A percentile compares a stretch with the other conserved stretches of the same genome.
These are phyloP conservation scores for Colletotrichum sublineola DNA, from an alignment of 2,329 filamentous ascomycete species.

Conservation along the genomic window DNA sequence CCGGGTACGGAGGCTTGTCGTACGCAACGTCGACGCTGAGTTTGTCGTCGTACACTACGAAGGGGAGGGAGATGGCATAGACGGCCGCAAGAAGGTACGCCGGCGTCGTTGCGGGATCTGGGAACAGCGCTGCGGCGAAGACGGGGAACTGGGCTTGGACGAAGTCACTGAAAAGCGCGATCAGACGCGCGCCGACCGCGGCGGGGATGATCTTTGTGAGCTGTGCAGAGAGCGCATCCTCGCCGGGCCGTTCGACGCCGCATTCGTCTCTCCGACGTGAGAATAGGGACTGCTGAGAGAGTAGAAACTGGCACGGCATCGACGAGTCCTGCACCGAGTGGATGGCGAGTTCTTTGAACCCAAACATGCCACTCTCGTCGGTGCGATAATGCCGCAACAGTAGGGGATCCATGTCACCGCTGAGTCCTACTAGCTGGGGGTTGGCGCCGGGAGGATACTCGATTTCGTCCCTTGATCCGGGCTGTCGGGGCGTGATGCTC, in stretches of 20 bases:
- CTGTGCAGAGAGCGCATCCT: neutral
- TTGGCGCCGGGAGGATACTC: constrained; percentile 10
- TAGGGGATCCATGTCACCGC: constrained; percentile 44
- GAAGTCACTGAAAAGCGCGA: constrained; percentile 16
- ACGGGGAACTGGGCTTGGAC: constrained; percentile 19
- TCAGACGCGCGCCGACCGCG: constrained; percentile 11
- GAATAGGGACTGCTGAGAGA: constrained; percentile 40
- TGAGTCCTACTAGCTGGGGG: constrained; percentile 30
- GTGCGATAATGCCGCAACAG: constrained; percentile 39
- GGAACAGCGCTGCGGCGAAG: neutral
- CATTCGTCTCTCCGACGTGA: constrained; percentile 39
- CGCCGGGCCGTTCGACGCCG: constrained; percentile 14
- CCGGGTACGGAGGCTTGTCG: constrained; percentile 42
- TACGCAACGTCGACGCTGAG: constrained; percentile 45
- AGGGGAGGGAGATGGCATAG: constrained; percentile 43
- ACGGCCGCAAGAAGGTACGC: constrained; percentile 39
- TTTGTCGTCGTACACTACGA: constrained; percentile 44
- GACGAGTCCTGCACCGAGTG: constrained; percentile 39
- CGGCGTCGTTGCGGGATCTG: neutral
- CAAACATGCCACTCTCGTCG: constrained; percentile 39
- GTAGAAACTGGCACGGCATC: constrained; percentile 41
- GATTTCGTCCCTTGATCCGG: neutral
- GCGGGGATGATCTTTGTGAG: neutral
- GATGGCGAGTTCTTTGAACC: constrained; percentile 45
- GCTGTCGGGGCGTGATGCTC: neutral